These are phyloP conservation scores for Forsythia suspensa DNA, from an alignment of 257 asterid genomes.

Conservation along the genomic window DNA sequence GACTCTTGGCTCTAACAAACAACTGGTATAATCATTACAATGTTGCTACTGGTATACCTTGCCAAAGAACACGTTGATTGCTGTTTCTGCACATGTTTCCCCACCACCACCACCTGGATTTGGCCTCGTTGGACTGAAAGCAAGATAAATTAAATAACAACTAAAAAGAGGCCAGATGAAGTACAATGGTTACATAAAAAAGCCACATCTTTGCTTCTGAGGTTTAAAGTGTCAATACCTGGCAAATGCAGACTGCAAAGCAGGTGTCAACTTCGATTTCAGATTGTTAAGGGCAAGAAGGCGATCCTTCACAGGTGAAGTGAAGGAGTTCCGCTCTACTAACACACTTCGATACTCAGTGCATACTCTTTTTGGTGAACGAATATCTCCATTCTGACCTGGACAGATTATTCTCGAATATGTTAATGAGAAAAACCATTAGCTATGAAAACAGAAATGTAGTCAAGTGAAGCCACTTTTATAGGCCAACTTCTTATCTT, in stretches of 20 bases:
- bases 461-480: not conserved
- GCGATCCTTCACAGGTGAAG: conserved; percentile 97
- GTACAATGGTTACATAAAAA: not conserved
- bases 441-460: not conserved
- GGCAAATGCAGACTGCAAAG: conserved; percentile 93
- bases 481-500: not conserved
- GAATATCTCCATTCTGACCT: conserved; percentile 83
- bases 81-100: conserved; percentile 98
- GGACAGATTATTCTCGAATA: conserved; percentile 26
- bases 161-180: conserved; percentile 7
- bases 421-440: not conserved
- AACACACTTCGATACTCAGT: conserved; percentile 78
- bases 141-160: conserved; percentile 18
- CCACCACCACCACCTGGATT: conserved; percentile 98
- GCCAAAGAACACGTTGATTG: conserved; percentile 75
- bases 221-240: conserved; percentile 47
- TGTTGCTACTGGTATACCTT: conserved; percentile 54
- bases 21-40: not conserved
- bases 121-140: conserved; percentile 92
- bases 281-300: conserved; percentile 66
- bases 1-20: not conserved
- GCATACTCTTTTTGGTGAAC: conserved; percentile 84
- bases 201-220: not conserved
- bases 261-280: conserved; percentile 76
- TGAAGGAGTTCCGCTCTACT: conserved; percentile 91